Conservation (phyloP, 805 yeast genomes). For the Nakazawaea sp. region DNA sequence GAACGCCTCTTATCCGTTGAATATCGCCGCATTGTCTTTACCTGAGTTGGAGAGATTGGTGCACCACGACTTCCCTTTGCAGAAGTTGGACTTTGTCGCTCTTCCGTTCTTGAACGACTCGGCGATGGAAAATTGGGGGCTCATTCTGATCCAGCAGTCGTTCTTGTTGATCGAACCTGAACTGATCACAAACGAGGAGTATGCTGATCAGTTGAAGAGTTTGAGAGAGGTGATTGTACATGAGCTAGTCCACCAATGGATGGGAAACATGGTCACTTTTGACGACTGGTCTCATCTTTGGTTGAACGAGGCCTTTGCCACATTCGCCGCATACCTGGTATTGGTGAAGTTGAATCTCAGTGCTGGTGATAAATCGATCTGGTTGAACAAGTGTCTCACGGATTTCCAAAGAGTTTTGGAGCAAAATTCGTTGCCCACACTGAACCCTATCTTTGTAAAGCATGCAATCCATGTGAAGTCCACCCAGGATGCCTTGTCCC, state of each 20-base stretch:
- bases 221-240: conserved; percentile 58
- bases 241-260: conserved; percentile 76
- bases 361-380: conserved; percentile 20
- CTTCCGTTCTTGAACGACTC: conserved; percentile 70
- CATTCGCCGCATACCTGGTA: conserved; percentile 54
- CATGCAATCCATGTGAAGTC: conserved; percentile 30
- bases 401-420: conserved; percentile 25
- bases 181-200: background rate
- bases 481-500: conserved; percentile 41
- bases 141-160: conserved; percentile 28
- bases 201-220: conserved; percentile 23
- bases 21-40: conserved; percentile 37
- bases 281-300: conserved; percentile 65
- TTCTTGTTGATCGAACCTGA: conserved; percentile 6
- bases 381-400: conserved; percentile 24
- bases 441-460: conserved; percentile 28
- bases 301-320: conserved; percentile 77
- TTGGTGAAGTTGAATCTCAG: conserved; percentile 21
- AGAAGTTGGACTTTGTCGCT: conserved; percentile 60
- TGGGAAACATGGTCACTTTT: conserved; percentile 63
- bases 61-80: conserved; percentile 43
- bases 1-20: conserved; percentile 43
- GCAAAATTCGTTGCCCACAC: conserved; percentile 24
- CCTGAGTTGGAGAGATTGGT: conserved; percentile 42
- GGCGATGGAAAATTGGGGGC: conserved; percentile 78